Conservation (phyloP, 2,329 filamentous ascomycete species). For the Podosphaera xanthii region DNA sequence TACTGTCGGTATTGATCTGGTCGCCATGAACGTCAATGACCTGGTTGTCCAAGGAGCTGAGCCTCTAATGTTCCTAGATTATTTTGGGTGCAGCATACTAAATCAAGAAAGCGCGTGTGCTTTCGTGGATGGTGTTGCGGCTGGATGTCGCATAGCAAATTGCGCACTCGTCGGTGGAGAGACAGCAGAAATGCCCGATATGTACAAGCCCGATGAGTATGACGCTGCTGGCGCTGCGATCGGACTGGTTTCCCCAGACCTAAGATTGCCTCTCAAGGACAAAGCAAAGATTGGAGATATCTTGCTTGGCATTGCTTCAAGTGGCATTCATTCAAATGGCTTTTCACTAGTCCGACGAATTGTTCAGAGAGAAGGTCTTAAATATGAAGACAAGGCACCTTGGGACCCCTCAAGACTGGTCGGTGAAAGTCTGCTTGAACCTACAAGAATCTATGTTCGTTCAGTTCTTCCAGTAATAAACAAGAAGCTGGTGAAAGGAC, state of each 20-base stretch:
- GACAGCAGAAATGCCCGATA: constrained; percentile 94
- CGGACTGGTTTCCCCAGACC: constrained; percentile 49
- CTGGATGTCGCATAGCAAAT: constrained; percentile 51
- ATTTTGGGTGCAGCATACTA: constrained; percentile 82
- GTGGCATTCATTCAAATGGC: constrained; percentile 84
- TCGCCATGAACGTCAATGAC: constrained; percentile 97
- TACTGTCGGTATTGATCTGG: constrained; percentile 87
- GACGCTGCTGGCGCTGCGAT: constrained; percentile 81
- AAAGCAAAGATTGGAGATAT: constrained; percentile 67
- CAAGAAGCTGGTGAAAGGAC: constrained; percentile 55
- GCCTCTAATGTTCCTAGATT: constrained; percentile 91
- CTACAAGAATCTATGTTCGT: constrained; percentile 85
- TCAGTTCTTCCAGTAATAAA: constrained; percentile 44
- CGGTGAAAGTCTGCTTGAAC: constrained; percentile 61
- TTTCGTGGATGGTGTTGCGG: constrained; percentile 81
- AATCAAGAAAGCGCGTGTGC: constrained; percentile 52
- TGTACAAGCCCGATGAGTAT: constrained; percentile 68
- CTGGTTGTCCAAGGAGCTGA: constrained; percentile 88
- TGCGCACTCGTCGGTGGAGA: constrained; percentile 92
- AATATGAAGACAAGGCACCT: constrained; percentile 46
- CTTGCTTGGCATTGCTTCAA: constrained; percentile 64
- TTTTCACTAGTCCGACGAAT: constrained; percentile 93
- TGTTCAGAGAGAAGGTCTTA: constrained; percentile 46
- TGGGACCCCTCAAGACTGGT: constrained; percentile 45
- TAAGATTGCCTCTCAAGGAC: constrained; percentile 51